Evolutionary conservation across 2,329 filamentous ascomycete species (phyloP), one percentile per base, ranked within the genome.

Genomic region (Zymoseptoria pseudotritici): DNA sequence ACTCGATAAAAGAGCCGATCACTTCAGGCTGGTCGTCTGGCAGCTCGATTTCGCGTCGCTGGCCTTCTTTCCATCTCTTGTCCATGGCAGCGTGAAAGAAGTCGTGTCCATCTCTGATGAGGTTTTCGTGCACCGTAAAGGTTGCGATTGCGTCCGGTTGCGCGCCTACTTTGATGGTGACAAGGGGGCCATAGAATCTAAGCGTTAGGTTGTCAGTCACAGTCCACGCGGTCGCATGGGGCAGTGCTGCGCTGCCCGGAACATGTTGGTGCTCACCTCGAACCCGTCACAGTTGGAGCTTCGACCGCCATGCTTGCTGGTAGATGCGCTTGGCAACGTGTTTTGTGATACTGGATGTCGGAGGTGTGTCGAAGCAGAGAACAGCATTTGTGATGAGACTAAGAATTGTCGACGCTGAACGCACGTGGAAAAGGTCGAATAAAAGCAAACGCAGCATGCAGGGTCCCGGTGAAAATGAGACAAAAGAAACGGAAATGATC

Each of bases 21-120:
- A 67, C 60, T 7, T 62, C 61, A 21, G 29, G 22, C 13, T 60
- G 55, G 52, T 65, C 65, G 29, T 60, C 42, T 0, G 65, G 65
- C 1, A 65, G 54, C 20, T 65, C 63, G 17, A 66, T 59, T 4
- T 55, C 52, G 11, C 57, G 52, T 1, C 58, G 58, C 17, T 56
- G 59, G 17, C 63, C 63, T 58, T 65, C 63, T 31, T 63, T 57
- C 65, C 65, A 65, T 52, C 58, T 64, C 51, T 63, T 57, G 55
- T 56, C 55, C n/a, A 56, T 11, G 8, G 55, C 65, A n/a, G 58
- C 56, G 31, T 60, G 58, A 56, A 67, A 67, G 54, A 65, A 65
- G 11, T 52, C 50, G 7, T 62, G 64, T 49, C 61, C 50, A 53
- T 61, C 54, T 29, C 50, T 52, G 17, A 66, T 56, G 24, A 65